A percentile compares a stretch with the other conserved stretches of the same genome.
Evolutionary conservation across 306 rosid genomes (phyloP).

Genomic region (Calophaca sinica): DNA sequence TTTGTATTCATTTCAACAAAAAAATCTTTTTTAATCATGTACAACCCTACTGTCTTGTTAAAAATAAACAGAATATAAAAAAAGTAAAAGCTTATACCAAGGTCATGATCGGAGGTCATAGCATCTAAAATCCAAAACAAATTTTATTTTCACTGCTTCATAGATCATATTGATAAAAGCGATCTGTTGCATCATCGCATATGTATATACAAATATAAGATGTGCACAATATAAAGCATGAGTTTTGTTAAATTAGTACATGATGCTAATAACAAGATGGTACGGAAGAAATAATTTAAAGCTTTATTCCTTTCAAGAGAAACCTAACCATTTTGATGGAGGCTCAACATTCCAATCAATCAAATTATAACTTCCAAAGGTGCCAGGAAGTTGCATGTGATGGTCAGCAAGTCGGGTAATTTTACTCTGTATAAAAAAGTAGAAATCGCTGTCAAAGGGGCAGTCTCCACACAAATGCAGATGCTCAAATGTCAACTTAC

Average conservation of each 20-base stretch:
- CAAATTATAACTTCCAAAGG: constrained; percentile 75
- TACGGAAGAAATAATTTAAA: background rate
- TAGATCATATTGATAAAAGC: constrained; percentile 11
- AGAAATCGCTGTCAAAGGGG: constrained; percentile 39
- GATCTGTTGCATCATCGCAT: background rate
- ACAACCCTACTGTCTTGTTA: background rate
- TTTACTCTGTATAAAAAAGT: constrained; percentile 56
- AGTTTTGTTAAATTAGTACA: background rate
- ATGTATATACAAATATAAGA: constrained; percentile 18
- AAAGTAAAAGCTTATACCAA: background rate
- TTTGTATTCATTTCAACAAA: constrained; percentile 10
- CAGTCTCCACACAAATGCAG: constrained; percentile 49
- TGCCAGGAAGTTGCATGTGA: constrained; percentile 69
- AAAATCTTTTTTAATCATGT: no score
- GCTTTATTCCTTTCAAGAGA: constrained; percentile 7
- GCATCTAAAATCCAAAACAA: constrained; percentile 20
- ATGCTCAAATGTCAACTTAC: constrained; percentile 56
- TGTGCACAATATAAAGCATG: constrained; percentile 10
- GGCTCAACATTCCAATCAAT: constrained; percentile 72
- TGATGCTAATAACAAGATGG: background rate
- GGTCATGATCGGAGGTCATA: background rate
- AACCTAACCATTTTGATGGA: constrained; percentile 58
- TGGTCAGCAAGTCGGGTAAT: constrained; percentile 70
- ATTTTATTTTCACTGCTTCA: constrained; percentile 4
- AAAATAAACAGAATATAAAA: background rate